A percentile compares a stretch with the other conserved stretches of the same genome.
phyloP scores from a whole-genome alignment of 805 yeast species.

The Saturnispora silvae region DNA sequence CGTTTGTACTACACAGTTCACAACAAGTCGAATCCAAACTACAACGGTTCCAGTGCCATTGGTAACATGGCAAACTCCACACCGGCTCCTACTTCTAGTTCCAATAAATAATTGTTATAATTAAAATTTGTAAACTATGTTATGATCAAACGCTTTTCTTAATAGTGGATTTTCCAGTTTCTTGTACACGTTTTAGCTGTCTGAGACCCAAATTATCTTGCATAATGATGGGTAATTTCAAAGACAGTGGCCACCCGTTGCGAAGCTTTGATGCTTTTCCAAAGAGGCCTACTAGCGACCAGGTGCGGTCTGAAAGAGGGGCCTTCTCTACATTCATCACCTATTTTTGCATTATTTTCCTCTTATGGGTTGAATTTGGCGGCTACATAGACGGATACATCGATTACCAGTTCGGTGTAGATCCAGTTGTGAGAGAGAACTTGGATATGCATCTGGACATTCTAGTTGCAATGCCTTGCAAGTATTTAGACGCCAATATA shows the following conservation, averaged over 20 bases:
- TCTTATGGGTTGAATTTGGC: constrained; percentile 79
- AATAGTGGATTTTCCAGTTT: too few relatives aligned
- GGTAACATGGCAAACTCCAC: constrained; percentile 5
- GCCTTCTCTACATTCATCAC: constrained; percentile 62
- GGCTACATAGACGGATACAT: constrained; percentile 73
- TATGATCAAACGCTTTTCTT: too few relatives aligned
- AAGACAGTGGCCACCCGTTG: constrained; percentile 11
- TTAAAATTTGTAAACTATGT: too few relatives aligned
- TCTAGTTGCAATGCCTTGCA: constrained; percentile 77
- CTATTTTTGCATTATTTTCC: constrained; percentile 47
- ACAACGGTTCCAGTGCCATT: constrained; percentile 20
- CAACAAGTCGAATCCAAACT: constrained; percentile 27
- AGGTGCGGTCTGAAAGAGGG: constrained; percentile 67
- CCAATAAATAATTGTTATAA: not conserved
- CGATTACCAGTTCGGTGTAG: constrained; percentile 71
- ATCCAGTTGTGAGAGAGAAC: constrained; percentile 42
- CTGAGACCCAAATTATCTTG: too few relatives aligned
- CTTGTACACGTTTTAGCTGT: too few relatives aligned
- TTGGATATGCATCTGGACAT: constrained; percentile 70
- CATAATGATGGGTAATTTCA: too few relatives aligned
- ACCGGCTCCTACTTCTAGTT: not conserved
- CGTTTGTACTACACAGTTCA: constrained; percentile 60
- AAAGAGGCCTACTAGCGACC: constrained; percentile 58
- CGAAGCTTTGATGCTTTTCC: constrained; percentile 68
- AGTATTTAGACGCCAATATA: constrained; percentile 61